phyloP scores from a whole-genome alignment of 306 rosid species.

The barrel medic (Medicago truncatula) region MtrunA17r5.0-ANR NC_053042.1:31652501-31653000 shows the following conservation, averaged over 20 bases:
- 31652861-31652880: slow-evolving; percentile 22
- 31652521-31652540: slow-evolving; percentile 35
- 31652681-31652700: slow-evolving; percentile 41
- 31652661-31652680: slow-evolving; percentile 48
- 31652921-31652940: too few species aligned
- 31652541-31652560: slow-evolving; percentile 31
- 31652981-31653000: too few species aligned
- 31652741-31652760: slow-evolving; percentile 45
- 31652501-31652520: slow-evolving; percentile 59
- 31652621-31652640: slow-evolving; percentile 55
- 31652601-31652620: slow-evolving; percentile 24
- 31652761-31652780: slow-evolving; percentile 46
- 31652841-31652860: slow-evolving; percentile 39
- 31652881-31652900: too few species aligned
- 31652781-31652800: slow-evolving; percentile 43
- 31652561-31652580: slow-evolving; percentile 29
- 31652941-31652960: too few species aligned
- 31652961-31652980: too few species aligned
- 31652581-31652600: slow-evolving; percentile 20
- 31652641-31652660: slow-evolving; percentile 43
- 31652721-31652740: slow-evolving; percentile 41
- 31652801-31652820: slow-evolving; percentile 51
- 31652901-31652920: too few species aligned
- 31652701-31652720: slow-evolving; percentile 38
- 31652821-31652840: slow-evolving; percentile 47